A percentile compares a stretch with the other conserved stretches of the same genome.
These are phyloP conservation scores for Histomonas meleagridis DNA, from an alignment of 208 protist genomes.

Conservation along the genomic window DNA sequence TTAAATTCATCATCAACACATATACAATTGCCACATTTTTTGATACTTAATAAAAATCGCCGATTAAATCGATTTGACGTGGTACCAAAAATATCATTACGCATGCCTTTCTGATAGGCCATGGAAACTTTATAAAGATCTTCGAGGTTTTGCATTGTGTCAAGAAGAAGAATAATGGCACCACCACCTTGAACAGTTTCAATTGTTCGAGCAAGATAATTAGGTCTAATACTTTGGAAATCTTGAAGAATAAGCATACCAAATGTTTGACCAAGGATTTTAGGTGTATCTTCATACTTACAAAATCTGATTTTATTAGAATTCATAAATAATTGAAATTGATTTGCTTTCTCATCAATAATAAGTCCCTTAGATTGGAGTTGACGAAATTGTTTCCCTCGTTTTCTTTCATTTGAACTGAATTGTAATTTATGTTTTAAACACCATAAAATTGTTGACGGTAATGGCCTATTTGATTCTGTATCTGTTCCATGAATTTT, in stretches of 20 bases:
- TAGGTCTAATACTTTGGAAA: conserved; percentile 97
- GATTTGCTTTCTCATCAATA: not conserved
- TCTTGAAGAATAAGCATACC: conserved; percentile 95
- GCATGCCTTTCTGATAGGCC: conserved; percentile 56
- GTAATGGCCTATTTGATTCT: too few relatives aligned
- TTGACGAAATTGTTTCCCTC: not conserved
- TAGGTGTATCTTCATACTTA: not conserved
- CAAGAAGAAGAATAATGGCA: conserved; percentile 88
- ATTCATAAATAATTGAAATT: not conserved
- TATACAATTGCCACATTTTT: conserved; percentile 73
- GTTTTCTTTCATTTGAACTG: not conserved
- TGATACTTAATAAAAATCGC: conserved; percentile 90
- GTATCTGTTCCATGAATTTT: not conserved
- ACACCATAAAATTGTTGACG: not conserved
- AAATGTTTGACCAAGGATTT: conserved; percentile 93
- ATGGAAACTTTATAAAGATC: conserved; percentile 95
- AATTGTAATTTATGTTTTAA: not conserved
- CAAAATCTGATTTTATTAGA: not conserved
- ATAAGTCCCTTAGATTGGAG: not conserved
- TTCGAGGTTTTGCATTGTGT: conserved; percentile 75
- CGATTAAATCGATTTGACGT: conserved; percentile 93
- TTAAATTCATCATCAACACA: conserved; percentile 95
- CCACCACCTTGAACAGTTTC: conserved; percentile 96
- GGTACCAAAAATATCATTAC: conserved; percentile 59
- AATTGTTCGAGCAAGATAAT: conserved; percentile 91